phyloP scores from a whole-genome alignment of 23 red algal species.

The Gracilaria caudata region DNA sequence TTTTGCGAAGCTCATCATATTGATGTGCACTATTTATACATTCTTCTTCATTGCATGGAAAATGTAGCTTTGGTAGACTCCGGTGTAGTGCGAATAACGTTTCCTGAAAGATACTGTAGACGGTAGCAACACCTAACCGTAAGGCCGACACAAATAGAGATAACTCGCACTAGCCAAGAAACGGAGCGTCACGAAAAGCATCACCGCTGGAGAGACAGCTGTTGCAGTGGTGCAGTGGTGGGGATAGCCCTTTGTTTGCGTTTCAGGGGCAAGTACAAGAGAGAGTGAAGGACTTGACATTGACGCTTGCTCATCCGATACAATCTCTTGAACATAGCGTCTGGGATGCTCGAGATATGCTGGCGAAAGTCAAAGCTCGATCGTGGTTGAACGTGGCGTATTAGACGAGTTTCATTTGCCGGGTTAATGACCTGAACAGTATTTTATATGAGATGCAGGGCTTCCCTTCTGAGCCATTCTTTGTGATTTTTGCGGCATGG shows the following conservation, averaged over 20 bases:
- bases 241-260: neutral
- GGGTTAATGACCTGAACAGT: no score
- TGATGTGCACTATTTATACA: neutral
- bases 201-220: neutral
- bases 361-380: neutral
- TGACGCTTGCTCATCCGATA: neutral
- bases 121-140: neutral
- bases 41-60: neutral
- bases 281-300: neutral
- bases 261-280: neutral
- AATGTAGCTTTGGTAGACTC: neutral
- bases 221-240: neutral
- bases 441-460: no score
- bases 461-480: no score
- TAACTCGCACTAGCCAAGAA: neutral
- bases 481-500: no score
- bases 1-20: neutral
- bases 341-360: neutral
- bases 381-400: neutral
- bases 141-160: neutral
- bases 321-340: neutral
- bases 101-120: neutral
- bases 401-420: no score
- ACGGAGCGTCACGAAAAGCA: neutral
- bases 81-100: neutral